Evolutionary conservation across 2,329 filamentous ascomycete species (phyloP).

Genomic region (Colletotrichum sublineola): DNA sequence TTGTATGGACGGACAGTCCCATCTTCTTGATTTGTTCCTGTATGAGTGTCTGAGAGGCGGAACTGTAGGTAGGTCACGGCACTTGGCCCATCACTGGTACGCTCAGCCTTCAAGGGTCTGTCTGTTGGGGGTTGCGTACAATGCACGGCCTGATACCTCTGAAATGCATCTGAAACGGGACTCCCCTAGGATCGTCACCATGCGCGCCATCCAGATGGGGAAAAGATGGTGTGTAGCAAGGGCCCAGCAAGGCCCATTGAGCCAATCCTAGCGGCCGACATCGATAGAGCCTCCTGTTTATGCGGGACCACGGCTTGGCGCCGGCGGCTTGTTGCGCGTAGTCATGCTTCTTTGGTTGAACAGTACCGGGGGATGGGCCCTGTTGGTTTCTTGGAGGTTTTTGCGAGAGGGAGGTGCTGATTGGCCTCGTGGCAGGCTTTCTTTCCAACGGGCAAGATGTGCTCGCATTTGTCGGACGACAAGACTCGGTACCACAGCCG

Average conservation of each 20-base stretch:
- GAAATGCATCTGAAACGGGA: constrained; percentile 55
- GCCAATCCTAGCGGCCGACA: constrained; percentile 41
- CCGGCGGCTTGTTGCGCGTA: constrained; percentile 1
- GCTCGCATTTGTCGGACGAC: constrained; percentile 28
- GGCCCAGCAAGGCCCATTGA: constrained; percentile 14
- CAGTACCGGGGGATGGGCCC: neutral
- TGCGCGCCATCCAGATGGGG: constrained; percentile 42
- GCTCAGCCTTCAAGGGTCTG: constrained; percentile 17
- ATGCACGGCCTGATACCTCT: constrained; percentile 46
- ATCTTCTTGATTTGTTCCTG: constrained; percentile 26
- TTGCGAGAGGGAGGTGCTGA: neutral
- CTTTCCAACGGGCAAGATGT: constrained; percentile 9
- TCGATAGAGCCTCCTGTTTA: constrained; percentile 33
- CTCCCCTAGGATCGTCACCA: constrained; percentile 47
- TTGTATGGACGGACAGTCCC: constrained; percentile 39
- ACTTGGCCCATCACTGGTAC: constrained; percentile 36
- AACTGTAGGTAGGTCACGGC: constrained; percentile 35
- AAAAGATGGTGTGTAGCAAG: constrained; percentile 41
- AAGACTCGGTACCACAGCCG: constrained; percentile 16
- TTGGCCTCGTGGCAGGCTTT: constrained; percentile 29
- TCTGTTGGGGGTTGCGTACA: constrained; percentile 21
- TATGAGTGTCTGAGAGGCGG: constrained; percentile 38
- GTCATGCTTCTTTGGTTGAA: constrained; percentile 7
- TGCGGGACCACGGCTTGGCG: constrained; percentile 28
- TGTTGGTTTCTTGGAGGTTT: constrained; percentile 6